Base-by-base conservation (phyloP, 805 yeast genomes). In the Myxozyma lipomycoides region DNA sequence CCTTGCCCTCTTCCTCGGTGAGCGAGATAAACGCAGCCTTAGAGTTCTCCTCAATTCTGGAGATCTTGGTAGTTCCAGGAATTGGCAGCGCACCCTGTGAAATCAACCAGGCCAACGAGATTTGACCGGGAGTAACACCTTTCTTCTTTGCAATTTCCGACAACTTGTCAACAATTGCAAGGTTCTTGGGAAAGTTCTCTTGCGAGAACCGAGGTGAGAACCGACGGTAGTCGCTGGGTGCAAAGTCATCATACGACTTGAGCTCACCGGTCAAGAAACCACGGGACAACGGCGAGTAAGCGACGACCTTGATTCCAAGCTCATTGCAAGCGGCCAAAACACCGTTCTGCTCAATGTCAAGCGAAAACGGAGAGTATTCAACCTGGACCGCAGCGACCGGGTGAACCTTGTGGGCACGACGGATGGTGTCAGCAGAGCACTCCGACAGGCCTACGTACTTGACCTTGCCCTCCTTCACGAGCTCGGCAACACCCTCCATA, bases 261-360 rank as follows among this genome's bases (percentile, higher is more conserved):
- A 81, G 67, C 30, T 62, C 56, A 49, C 93, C 95, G 2, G 91
- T 82, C 48, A 89, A 73, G 53, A 83, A 70, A 1, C 96, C 96
- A 61, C 86, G 76, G 9, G 89, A 83, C 48, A 89, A 73, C 26
- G 96, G 96, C 26, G 95, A 84, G 68, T 89, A 89, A 23, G 89
- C 86, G 51, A 86, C 72, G 25, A 86, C 72, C 15, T 91, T 84
- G 49, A 89, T 77, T 15, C 73, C 73, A 28, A 74, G 67, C 54
- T 82, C 79, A 19, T 77, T 74, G 57, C 83, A 78, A 3, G 77
- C 74, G 2, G 73, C 78, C 55, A 82, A 76, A 19, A 84, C 73
- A 1, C 91, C 95, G 63, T 84, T 80, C 2, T 64, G 51, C 40
- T 80, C 62, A 35, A 83, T 76, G 15, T 84, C 86, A 40, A 78